Evolutionary conservation across 805 yeast species (phyloP), one percentile per base, ranked within the genome.

Genomic region (Pichia eremophila): DNA sequence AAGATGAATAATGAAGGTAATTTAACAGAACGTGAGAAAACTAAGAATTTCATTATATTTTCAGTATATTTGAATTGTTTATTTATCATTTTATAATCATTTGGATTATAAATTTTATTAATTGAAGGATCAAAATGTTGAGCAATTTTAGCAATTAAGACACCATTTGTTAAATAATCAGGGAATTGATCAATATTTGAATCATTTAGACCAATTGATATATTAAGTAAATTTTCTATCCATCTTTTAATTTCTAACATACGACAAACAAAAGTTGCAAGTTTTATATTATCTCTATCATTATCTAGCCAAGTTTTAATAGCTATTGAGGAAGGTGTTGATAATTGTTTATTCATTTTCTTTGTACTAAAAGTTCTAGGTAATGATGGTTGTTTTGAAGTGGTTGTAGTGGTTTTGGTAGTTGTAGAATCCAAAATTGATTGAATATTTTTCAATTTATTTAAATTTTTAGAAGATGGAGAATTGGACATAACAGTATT

Each of bases 61-160:
- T 93, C 97, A 0, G 96, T 87, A 63, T 88, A 96, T 52, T 85
- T 80, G 70, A 87, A 93, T 61, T 88, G 90, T 38, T 90, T 71
- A 1, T 61, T 65, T 3, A 55, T 52, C 48, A 60, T 69, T 40
- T 60, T 62, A 60, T 59, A 63, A 46, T 54, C 59, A 17, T 54
- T 51, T 4, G 50, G 46, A 2, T 54, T 29, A 7, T 47, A 40
- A 46, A 50, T 43, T 48, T 47, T 60, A 55, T 39, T 28, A n/a
- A 35, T 80, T 46, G 76, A 67, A 0, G 96, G 91, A 42, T 83
- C 78, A 46, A 93, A 79, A 3, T 71, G 74, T 55, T 79, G 77
- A 9, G 95, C 81, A 39, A 91, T 64, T 58, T 85, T 80, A 2
- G 97, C 97, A 35, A 93, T 68, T 40, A 80, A 71, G 2, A 90